Conservation (phyloP, 176 grass and related monocot species). For the Secale cereale region DNA sequence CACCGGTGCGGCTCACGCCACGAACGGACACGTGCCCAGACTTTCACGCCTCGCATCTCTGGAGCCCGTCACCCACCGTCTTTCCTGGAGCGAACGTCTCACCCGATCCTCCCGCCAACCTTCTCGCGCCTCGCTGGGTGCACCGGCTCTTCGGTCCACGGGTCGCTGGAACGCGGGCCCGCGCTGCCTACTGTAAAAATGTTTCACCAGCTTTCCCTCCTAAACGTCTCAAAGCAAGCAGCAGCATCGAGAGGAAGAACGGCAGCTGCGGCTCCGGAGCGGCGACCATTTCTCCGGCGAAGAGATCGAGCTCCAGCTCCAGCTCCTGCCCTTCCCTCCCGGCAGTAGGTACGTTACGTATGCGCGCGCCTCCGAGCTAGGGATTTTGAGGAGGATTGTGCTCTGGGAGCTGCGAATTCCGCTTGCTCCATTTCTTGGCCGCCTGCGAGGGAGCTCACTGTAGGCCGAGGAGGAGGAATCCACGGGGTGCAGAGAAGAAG, state of each 20-base stretch:
- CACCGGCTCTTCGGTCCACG: background rate
- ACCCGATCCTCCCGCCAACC: slow-evolving; percentile 4
- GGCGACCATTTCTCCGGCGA: background rate
- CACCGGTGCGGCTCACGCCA: background rate
- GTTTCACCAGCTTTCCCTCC: background rate
- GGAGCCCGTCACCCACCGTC: background rate
- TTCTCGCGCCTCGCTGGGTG: background rate
- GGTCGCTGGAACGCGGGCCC: background rate
- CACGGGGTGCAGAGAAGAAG: background rate
- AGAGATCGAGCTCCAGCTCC: background rate
- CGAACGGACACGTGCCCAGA: background rate
- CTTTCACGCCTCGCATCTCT: background rate
- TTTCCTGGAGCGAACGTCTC: background rate
- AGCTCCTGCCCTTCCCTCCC: background rate
- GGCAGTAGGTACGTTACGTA: slow-evolving; percentile 21
- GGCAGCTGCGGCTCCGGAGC: background rate
- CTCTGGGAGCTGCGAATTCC: background rate
- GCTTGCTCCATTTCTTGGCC: background rate
- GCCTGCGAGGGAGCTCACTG: background rate
- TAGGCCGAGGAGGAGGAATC: background rate
- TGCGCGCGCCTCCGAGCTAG: background rate
- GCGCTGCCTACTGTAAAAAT: background rate
- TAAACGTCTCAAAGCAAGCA: background rate
- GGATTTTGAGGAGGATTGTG: background rate
- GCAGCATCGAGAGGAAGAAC: background rate